These are phyloP conservation scores for Aspergillus hortae DNA, from an alignment of 2,329 filamentous ascomycete genomes.

Conservation along the genomic window DNA sequence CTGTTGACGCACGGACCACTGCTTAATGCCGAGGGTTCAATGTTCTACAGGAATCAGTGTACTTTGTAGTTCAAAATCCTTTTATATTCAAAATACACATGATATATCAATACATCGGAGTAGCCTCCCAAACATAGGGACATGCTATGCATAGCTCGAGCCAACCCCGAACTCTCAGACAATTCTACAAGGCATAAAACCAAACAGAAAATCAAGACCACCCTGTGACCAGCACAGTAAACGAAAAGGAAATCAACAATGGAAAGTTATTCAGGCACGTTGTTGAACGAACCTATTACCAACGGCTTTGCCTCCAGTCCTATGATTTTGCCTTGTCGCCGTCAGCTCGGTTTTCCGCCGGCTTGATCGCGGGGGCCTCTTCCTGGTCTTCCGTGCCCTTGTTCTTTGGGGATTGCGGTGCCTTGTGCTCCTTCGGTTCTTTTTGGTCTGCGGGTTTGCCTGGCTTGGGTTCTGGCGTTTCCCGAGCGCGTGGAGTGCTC, in stretches of 20 bases:
- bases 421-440: conserved; percentile 43
- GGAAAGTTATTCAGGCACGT: not conserved
- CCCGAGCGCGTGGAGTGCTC: conserved; percentile 14
- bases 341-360: conserved; percentile 14
- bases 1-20: conserved; percentile 28
- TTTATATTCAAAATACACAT: too few relatives aligned
- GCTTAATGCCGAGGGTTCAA: conserved; percentile 21
- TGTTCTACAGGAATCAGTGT: not conserved
- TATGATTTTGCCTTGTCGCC: not conserved
- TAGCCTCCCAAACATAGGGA: not conserved
- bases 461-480: conserved; percentile 20
- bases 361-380: conserved; percentile 20
- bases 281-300: too few relatives aligned
- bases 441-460: conserved; percentile 49
- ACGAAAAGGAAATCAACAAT: not conserved
- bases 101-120: conserved; percentile 4
- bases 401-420: conserved; percentile 3
- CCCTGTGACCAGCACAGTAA: conserved; percentile 20
- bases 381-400: conserved; percentile 17
- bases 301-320: not conserved
- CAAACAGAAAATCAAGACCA: conserved; percentile 2
- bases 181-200: conserved; percentile 13
- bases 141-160: not conserved
- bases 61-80: too few relatives aligned
- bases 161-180: conserved; percentile 7